Conservation (phyloP, 805 yeast genomes). For the Starmerella apicola region DNA sequence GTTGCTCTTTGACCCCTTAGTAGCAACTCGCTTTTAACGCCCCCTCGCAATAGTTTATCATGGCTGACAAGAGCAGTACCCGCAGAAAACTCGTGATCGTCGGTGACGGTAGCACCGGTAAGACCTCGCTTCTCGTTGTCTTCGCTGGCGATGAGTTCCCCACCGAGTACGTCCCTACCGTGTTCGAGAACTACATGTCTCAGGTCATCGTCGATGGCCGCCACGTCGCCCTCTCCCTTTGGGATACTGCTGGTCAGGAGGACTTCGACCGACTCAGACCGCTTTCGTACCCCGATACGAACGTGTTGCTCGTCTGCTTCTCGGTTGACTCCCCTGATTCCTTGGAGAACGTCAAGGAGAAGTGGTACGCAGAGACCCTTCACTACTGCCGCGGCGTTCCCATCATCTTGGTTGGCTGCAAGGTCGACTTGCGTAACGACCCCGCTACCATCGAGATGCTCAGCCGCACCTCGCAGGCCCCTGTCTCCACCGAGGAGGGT, state of each 20-base stretch:
- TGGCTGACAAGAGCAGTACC: slow-evolving; percentile 21
- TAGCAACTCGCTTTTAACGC: not conserved
- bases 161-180: slow-evolving; percentile 90
- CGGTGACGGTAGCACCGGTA: slow-evolving; percentile 97
- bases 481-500: slow-evolving; percentile 73
- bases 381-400: slow-evolving; percentile 94
- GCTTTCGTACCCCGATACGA: slow-evolving; percentile 80
- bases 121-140: slow-evolving; percentile 77
- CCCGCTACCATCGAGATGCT: slow-evolving; percentile 62
- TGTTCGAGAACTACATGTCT: slow-evolving; percentile 93
- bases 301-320: slow-evolving; percentile 84
- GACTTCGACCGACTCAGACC: slow-evolving; percentile 92
- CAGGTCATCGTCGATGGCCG: slow-evolving; percentile 88
- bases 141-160: slow-evolving; percentile 84
- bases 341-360: slow-evolving; percentile 84
- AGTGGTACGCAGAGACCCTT: slow-evolving; percentile 87
- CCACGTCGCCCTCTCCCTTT: slow-evolving; percentile 81
- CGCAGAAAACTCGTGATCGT: slow-evolving; percentile 68
- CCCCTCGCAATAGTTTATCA: not conserved
- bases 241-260: slow-evolving; percentile 99
- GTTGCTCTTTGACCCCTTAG: too few species aligned
- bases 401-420: slow-evolving; percentile 84
- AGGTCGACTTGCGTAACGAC: slow-evolving; percentile 78
- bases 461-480: slow-evolving; percentile 62
- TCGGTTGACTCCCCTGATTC: slow-evolving; percentile 86